These are phyloP conservation scores for Epichloe scottii DNA, from an alignment of 2,329 filamentous ascomycete genomes.

Conservation along the genomic window DNA sequence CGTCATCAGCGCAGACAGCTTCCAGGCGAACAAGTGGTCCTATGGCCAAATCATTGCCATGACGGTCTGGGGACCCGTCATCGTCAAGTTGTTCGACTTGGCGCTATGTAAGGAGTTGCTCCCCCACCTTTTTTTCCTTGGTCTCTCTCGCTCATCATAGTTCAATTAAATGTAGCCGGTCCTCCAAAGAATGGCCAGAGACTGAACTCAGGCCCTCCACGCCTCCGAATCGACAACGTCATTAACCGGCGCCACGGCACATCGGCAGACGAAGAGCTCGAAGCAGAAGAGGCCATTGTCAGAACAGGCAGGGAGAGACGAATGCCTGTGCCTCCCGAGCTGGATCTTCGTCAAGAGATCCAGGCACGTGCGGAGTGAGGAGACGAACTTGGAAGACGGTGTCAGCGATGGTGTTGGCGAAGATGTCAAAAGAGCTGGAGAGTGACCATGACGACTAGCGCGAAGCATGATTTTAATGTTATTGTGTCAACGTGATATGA, in stretches of 20 bases:
- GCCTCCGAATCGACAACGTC: constrained; percentile 26
- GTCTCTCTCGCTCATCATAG: no score
- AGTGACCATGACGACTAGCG: neutral
- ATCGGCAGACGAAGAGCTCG: constrained; percentile 7
- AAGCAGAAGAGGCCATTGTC: neutral
- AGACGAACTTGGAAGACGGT: constrained; percentile 1
- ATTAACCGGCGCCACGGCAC: constrained; percentile 20
- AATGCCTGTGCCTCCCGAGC: neutral
- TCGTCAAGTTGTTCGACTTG: constrained; percentile 26
- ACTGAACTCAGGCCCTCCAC: constrained; percentile 24
- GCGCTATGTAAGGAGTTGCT: constrained; percentile 19
- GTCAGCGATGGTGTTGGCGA: neutral
- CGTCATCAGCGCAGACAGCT: constrained; percentile 24
- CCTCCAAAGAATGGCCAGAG: constrained; percentile 24
- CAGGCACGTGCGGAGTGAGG: neutral
- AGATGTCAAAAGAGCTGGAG: neutral
- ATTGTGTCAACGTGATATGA: neutral
- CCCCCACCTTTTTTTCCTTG: no score
- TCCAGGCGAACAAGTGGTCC: constrained; percentile 22
- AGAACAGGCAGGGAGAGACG: neutral
- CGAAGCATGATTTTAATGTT: neutral
- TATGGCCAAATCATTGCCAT: constrained; percentile 28
- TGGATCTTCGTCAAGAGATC: neutral
- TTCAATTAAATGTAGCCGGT: constrained; percentile 15
- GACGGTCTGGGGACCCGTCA: constrained; percentile 27